Evolutionary conservation across 139 green algal species (phyloP).

Genomic region (Eudorina sp.): DNA sequence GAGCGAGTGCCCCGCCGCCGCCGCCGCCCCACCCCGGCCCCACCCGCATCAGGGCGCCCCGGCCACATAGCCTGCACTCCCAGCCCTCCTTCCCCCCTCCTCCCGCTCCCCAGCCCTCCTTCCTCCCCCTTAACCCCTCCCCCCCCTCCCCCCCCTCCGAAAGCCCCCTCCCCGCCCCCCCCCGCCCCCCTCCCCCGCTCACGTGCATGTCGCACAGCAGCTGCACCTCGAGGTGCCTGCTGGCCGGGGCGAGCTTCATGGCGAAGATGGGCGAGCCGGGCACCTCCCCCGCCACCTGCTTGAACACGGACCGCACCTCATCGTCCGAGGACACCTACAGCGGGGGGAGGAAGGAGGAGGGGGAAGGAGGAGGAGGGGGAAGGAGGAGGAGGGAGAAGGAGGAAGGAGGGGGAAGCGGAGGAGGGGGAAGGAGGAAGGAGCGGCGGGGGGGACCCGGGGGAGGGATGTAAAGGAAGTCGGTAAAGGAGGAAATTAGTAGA

Average conservation of each 20-base stretch:
- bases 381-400: too few relatives aligned
- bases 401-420: too few relatives aligned
- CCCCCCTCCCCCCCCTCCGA: background rate
- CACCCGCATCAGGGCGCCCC: too few relatives aligned
- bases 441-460: too few relatives aligned
- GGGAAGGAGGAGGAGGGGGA: background rate
- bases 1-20: too few relatives aligned
- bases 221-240: slow-evolving; percentile 96
- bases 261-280: slow-evolving; percentile 96
- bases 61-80: too few relatives aligned
- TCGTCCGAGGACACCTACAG: slow-evolving; percentile 77
- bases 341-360: background rate
- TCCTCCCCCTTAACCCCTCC: background rate
- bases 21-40: too few relatives aligned
- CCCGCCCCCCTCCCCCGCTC: background rate
- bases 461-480: too few relatives aligned
- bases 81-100: background rate
- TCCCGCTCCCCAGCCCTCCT: background rate
- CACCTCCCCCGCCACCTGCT: slow-evolving; percentile 94
- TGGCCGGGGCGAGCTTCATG: slow-evolving; percentile 94
- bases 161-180: background rate
- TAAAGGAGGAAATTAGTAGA: too few relatives aligned
- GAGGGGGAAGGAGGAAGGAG: too few relatives aligned
- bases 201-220: slow-evolving; percentile 88
- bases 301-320: slow-evolving; percentile 80